Conservation (phyloP, 768 basidiomycete species). For the Mycena pura region DNA sequence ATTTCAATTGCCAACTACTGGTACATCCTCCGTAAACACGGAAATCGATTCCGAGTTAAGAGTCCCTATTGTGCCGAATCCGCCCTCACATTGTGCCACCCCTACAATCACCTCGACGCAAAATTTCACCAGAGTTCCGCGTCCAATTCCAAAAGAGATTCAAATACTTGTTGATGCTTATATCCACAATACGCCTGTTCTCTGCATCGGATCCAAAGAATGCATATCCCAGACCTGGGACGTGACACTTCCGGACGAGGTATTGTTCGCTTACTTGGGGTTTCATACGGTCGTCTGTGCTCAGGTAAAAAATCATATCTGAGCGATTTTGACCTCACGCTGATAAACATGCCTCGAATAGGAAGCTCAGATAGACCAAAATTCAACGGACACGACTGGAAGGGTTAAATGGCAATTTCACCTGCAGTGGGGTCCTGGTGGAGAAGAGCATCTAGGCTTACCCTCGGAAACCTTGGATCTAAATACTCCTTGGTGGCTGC, state of each 20-base stretch:
- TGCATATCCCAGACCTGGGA: conserved; percentile 37
- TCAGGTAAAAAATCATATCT: conserved; percentile 37
- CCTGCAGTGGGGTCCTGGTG: conserved; percentile 58
- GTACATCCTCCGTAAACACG: background rate
- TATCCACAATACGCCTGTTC: conserved; percentile 44
- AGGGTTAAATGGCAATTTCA: conserved; percentile 52
- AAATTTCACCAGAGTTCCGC: conserved; percentile 21
- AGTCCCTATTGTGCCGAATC: background rate
- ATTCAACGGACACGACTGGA: conserved; percentile 31
- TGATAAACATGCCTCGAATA: conserved; percentile 12
- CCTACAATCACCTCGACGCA: background rate
- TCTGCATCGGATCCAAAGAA: conserved; percentile 45
- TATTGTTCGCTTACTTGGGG: conserved; percentile 52
- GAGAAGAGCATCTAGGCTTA: conserved; percentile 46
- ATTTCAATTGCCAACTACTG: background rate
- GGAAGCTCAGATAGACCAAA: conserved; percentile 24
- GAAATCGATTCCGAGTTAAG: background rate
- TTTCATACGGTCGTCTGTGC: conserved; percentile 51
- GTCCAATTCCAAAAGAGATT: conserved; percentile 49
- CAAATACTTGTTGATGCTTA: conserved; percentile 50
- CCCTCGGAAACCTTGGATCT: background rate
- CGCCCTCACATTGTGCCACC: background rate
- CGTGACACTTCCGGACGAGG: conserved; percentile 43
- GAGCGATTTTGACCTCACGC: background rate
- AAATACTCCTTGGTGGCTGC: conserved; percentile 37